phyloP scores from a whole-genome alignment of 2,329 filamentous ascomycete genomes.

The Xylariaceae sp. region DNA sequence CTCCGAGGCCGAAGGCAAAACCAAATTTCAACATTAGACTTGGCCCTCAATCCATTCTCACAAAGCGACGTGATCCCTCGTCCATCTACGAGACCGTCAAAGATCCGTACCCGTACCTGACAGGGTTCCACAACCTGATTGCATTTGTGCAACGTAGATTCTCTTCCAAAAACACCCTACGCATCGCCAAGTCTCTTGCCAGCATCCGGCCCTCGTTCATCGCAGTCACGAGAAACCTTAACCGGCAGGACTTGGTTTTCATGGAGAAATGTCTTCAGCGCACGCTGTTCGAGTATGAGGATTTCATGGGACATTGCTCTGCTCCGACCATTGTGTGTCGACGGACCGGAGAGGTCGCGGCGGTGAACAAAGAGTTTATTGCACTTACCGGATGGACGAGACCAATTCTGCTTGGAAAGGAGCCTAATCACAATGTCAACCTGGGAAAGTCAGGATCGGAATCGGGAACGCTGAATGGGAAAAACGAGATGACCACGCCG shows the following conservation, averaged over 20 bases:
- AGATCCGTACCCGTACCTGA: slow-evolving; percentile 86
- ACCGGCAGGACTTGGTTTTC: slow-evolving; percentile 84
- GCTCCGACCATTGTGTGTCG: slow-evolving; percentile 90
- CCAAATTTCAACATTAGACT: slow-evolving; percentile 32
- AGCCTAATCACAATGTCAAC: slow-evolving; percentile 84
- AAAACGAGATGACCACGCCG: slow-evolving; percentile 48
- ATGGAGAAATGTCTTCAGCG: slow-evolving; percentile 98
- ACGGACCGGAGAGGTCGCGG: slow-evolving; percentile 89
- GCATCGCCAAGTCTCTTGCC: slow-evolving; percentile 82
- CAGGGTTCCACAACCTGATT: slow-evolving; percentile 84
- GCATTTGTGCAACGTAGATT: slow-evolving; percentile 76
- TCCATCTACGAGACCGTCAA: slow-evolving; percentile 85
- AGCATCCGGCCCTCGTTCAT: slow-evolving; percentile 93
- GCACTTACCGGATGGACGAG: slow-evolving; percentile 92
- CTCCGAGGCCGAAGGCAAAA: slow-evolving; percentile 44
- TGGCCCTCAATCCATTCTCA: slow-evolving; percentile 48
- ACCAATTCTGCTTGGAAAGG: slow-evolving; percentile 81
- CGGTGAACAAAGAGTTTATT: slow-evolving; percentile 95
- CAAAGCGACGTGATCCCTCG: slow-evolving; percentile 69
- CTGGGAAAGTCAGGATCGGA: slow-evolving; percentile 51
- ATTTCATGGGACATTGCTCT: slow-evolving; percentile 82
- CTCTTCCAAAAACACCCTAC: slow-evolving; percentile 68
- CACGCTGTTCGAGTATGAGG: slow-evolving; percentile 87
- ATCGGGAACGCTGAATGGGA: slow-evolving; percentile 41
- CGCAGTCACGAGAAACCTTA: slow-evolving; percentile 83